These are phyloP conservation scores for Russula foetens DNA, from an alignment of 768 basidiomycete genomes.

Conservation along the genomic window DNA sequence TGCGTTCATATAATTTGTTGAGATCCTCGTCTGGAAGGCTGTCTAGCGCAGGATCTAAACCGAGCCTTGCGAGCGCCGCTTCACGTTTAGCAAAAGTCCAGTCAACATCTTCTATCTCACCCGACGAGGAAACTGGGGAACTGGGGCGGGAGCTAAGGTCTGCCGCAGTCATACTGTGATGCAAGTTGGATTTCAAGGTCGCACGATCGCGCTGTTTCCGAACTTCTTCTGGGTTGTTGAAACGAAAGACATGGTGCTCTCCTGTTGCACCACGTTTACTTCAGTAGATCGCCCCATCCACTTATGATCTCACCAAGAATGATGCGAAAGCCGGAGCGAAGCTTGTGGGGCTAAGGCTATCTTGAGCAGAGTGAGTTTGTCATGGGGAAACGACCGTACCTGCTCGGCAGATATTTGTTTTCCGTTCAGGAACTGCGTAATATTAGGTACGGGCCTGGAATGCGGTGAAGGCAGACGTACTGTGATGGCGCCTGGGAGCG, in stretches of 20 bases:
- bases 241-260: slow-evolving; percentile 95
- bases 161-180: slow-evolving; percentile 52
- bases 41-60: slow-evolving; percentile 83
- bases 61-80: slow-evolving; percentile 80
- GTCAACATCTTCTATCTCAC: slow-evolving; percentile 70
- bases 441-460: slow-evolving; percentile 14
- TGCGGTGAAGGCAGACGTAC: slow-evolving; percentile 35
- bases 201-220: slow-evolving; percentile 84
- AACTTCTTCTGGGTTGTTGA: slow-evolving; percentile 93
- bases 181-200: slow-evolving; percentile 60
- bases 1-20: slow-evolving; percentile 89
- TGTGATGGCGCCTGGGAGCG: slow-evolving; percentile 74
- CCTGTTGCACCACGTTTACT: slow-evolving; percentile 36
- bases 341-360: slow-evolving; percentile 53
- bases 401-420: slow-evolving; percentile 73
- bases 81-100: slow-evolving; percentile 98
- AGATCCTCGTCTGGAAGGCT: slow-evolving; percentile 92
- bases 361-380: neutral
- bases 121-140: slow-evolving; percentile 63
- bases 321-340: slow-evolving; percentile 91
- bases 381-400: slow-evolving; percentile 36
- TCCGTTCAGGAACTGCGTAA: slow-evolving; percentile 80
- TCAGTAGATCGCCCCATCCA: neutral
- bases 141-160: slow-evolving; percentile 77
- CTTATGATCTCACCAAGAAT: slow-evolving; percentile 64